These are phyloP conservation scores for Kodamaea kakaduensis DNA, from an alignment of 805 yeast genomes.

Conservation along the genomic window DNA sequence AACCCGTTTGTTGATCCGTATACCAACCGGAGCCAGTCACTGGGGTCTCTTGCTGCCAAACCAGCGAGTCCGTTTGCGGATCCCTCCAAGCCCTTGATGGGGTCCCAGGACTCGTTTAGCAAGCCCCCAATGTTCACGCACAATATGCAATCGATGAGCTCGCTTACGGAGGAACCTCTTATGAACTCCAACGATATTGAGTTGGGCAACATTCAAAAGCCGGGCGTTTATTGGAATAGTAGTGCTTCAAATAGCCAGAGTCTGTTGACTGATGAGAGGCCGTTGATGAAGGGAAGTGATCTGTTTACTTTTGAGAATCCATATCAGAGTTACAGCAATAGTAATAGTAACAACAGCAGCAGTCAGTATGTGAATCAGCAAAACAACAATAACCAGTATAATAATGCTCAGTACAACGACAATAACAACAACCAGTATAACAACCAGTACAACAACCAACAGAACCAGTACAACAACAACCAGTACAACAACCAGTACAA, in stretches of 20 bases:
- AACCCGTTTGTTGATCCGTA: neutral
- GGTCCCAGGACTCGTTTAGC: neutral
- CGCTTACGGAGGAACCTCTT: neutral
- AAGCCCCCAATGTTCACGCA: neutral
- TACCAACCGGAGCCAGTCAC: no score
- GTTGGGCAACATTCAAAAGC: neutral
- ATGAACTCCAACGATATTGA: neutral
- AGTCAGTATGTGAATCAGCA: no score
- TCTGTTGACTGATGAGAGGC: constrained; percentile 4
- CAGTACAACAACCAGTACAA: no score
- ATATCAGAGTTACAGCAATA: no score
- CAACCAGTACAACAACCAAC: no score
- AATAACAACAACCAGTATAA: no score
- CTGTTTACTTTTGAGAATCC: neutral
- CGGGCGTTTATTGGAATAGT: no score
- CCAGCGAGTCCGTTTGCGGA: neutral
- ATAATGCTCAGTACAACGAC: no score
- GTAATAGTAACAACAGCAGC: no score
- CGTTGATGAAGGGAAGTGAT: neutral
- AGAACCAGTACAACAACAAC: no score
- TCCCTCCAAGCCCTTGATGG: neutral
- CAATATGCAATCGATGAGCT: neutral
- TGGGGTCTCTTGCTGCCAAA: no score
- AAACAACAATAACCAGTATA: no score
- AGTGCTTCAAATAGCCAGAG: neutral